Percentiles rank a stretch among this genome's conserved stretches.
These are phyloP conservation scores for Scenedesmus sp. DNA, from an alignment of 163 green algal genomes.

Conservation along the genomic window DNA sequence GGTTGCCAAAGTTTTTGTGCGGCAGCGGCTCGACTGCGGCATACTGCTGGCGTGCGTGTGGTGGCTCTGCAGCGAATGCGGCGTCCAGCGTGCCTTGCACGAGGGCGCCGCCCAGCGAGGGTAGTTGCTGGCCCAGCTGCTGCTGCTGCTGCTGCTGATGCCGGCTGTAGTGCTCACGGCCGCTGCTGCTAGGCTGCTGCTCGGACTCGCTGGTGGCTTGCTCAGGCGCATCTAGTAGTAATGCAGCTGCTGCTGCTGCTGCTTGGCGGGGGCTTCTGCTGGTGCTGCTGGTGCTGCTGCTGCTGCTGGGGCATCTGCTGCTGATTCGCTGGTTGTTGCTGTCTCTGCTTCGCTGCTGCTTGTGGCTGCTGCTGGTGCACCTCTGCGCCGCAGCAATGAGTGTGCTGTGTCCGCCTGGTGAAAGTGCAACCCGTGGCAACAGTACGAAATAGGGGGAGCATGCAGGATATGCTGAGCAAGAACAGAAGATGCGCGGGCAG, in stretches of 20 bases:
- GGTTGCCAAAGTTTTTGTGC: slow-evolving; percentile 65
- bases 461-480: not conserved
- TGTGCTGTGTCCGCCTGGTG: slow-evolving; percentile 18
- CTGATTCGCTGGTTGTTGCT: slow-evolving; percentile 29
- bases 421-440: not conserved
- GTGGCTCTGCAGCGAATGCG: not conserved
- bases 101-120: not conserved
- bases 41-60: not conserved
- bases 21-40: slow-evolving; percentile 53
- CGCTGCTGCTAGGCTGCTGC: slow-evolving; percentile 41
- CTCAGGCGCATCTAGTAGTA: not conserved
- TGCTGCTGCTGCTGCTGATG: slow-evolving; percentile 17
- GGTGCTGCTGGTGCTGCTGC: slow-evolving; percentile 5
- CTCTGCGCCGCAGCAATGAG: not conserved
- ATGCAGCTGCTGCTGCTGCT: slow-evolving; percentile 32
- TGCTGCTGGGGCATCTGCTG: slow-evolving; percentile 13
- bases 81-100: not conserved
- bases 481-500: not conserved
- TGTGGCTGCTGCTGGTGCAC: not conserved
- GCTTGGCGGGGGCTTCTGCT: not conserved
- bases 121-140: not conserved
- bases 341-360: not conserved
- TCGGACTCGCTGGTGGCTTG: not conserved
- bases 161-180: not conserved
- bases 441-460: not conserved